Evolutionary conservation across 1,284 basidiomycete species (phyloP).

Genomic region (Tilletiaria anomala): DNA sequence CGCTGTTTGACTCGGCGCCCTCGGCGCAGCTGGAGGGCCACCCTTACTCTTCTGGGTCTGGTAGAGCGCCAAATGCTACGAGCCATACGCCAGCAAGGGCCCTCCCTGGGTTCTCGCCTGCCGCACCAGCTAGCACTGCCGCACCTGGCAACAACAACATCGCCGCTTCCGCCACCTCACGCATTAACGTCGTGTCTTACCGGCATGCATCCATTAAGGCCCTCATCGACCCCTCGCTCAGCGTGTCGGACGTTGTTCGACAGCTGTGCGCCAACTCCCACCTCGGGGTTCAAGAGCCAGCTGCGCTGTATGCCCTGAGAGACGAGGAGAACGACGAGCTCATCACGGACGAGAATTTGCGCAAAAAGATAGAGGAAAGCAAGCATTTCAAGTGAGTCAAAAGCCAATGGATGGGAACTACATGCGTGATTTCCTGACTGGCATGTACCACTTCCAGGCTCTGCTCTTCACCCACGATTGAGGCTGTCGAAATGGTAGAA

Average conservation of each 20-base stretch:
- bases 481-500: slow-evolving; percentile 63
- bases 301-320: slow-evolving; percentile 65
- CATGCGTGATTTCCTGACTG: too few relatives aligned
- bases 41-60: too few relatives aligned
- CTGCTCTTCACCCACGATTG: slow-evolving; percentile 63
- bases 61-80: too few relatives aligned
- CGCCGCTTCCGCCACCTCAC: neutral
- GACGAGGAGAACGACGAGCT: slow-evolving; percentile 67
- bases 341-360: slow-evolving; percentile 54
- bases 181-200: slow-evolving; percentile 28
- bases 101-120: too few relatives aligned
- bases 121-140: too few relatives aligned
- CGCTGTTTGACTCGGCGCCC: too few relatives aligned
- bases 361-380: slow-evolving; percentile 28
- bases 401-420: neutral
- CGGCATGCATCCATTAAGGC: slow-evolving; percentile 26
- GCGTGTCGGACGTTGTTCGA: slow-evolving; percentile 24
- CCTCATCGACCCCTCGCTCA: slow-evolving; percentile 22
- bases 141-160: too few relatives aligned
- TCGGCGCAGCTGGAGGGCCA: too few relatives aligned
- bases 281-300: slow-evolving; percentile 66
- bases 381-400: slow-evolving; percentile 20
- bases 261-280: slow-evolving; percentile 42
- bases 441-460: slow-evolving; percentile 47
- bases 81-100: too few relatives aligned